phyloP scores from a whole-genome alignment of 2,329 filamentous ascomycete genomes.

The Colletotrichum sp. region DNA sequence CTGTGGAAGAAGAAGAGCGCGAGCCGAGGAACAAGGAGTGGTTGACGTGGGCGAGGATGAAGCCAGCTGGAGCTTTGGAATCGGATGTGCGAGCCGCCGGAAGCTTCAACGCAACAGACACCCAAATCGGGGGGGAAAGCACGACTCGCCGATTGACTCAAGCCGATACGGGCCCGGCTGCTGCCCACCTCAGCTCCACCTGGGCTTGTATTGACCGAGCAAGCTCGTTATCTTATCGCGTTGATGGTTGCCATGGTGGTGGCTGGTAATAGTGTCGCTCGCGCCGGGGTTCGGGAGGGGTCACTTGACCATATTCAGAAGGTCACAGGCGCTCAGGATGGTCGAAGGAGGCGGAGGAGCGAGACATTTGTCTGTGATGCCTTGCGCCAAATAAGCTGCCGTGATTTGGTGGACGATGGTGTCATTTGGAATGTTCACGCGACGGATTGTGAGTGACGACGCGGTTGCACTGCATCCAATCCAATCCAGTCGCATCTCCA shows the following conservation, averaged over 20 bases:
- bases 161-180: not conserved
- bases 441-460: not conserved
- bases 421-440: not conserved
- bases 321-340: not conserved
- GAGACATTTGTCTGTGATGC: not conserved
- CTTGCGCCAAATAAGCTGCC: not conserved
- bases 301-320: constrained; percentile 11
- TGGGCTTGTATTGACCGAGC: not conserved
- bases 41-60: not conserved
- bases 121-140: not conserved
- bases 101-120: not conserved
- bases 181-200: not conserved
- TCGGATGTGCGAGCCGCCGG: not conserved
- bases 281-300: not conserved
- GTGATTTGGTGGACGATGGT: not conserved
- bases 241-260: not conserved
- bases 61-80: constrained; percentile 9
- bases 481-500: not conserved
- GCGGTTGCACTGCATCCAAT: not conserved
- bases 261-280: not conserved
- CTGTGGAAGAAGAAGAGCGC: not conserved
- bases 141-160: not conserved
- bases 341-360: not conserved
- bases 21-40: not conserved
- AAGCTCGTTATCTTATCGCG: constrained; percentile 8